A percentile compares a stretch with the other conserved stretches of the same genome.
Evolutionary conservation across 2,329 filamentous ascomycete genomes (phyloP).

Genomic region (Paecilomyces niveus): DNA sequence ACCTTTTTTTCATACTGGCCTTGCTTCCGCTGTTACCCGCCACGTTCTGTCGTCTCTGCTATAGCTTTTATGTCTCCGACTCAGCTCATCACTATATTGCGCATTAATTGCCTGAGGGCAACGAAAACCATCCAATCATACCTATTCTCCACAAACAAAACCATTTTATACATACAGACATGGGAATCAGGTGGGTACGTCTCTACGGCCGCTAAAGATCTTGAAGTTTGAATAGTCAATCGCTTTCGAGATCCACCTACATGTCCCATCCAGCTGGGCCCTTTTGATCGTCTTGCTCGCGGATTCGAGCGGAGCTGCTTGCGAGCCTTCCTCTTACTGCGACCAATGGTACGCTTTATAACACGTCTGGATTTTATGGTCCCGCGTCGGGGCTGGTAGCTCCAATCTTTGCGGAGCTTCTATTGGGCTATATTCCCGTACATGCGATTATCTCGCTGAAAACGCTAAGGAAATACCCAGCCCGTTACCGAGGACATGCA

Average conservation of each 20-base stretch:
- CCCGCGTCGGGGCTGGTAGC: not conserved
- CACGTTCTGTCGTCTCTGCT: constrained; percentile 1
- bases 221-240: not conserved
- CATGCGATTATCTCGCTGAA: constrained; percentile 16
- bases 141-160: not conserved
- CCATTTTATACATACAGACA: not conserved
- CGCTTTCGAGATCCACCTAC: not conserved
- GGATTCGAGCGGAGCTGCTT: not conserved
- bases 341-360: not conserved
- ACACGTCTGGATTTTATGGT: not conserved
- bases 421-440: not conserved
- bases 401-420: not conserved
- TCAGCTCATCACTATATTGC: constrained; percentile 5
- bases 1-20: constrained; percentile 15
- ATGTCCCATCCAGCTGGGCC: not conserved
- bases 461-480: constrained; percentile 18
- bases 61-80: not conserved
- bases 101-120: constrained; percentile 3
- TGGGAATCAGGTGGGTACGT: not conserved
- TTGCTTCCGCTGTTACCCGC: constrained; percentile 11
- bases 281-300: not conserved
- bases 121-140: constrained; percentile 4
- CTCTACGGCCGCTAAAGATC: not conserved
- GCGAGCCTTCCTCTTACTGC: not conserved
- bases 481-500: not conserved